Conservation (phyloP, 371 early-diverging fungal genomes). For the Nematocida minor region DNA sequence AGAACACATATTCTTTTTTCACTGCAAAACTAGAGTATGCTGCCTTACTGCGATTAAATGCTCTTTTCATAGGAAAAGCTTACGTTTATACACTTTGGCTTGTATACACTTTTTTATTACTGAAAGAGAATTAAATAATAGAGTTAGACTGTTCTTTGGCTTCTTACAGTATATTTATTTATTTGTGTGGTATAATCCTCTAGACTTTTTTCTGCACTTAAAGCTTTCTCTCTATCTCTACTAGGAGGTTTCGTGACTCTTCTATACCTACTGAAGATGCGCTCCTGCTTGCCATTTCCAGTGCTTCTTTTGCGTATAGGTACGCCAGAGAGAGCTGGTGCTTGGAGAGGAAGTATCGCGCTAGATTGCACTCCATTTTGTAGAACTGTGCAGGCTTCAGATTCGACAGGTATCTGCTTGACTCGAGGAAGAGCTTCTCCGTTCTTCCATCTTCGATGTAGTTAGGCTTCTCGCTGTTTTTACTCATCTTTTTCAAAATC, state of each 20-base stretch:
- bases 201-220: too few relatives aligned
- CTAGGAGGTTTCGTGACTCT: not conserved
- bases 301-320: slow-evolving; percentile 27
- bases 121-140: too few relatives aligned
- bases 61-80: too few relatives aligned
- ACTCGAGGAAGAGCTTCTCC: slow-evolving; percentile 4
- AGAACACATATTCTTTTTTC: too few relatives aligned
- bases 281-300: slow-evolving; percentile 28
- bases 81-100: too few relatives aligned
- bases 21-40: too few relatives aligned
- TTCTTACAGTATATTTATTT: too few relatives aligned
- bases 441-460: not conserved
- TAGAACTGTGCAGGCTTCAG: slow-evolving; percentile 1
- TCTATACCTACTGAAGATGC: slow-evolving; percentile 15
- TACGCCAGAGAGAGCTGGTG: not conserved
- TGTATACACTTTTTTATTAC: too few relatives aligned
- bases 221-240: not conserved
- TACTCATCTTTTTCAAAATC: not conserved
- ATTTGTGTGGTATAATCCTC: too few relatives aligned
- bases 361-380: not conserved
- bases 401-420: not conserved
- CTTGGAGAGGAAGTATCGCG: not conserved
- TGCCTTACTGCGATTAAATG: too few relatives aligned
- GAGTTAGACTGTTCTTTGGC: too few relatives aligned
- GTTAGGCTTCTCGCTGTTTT: not conserved